Percentiles rank a stretch among this genome's conserved stretches.
These are phyloP conservation scores for Mesembryanthemum crystallinum DNA, from an alignment of 148 eudicot genomes.

Conservation along the genomic window DNA sequence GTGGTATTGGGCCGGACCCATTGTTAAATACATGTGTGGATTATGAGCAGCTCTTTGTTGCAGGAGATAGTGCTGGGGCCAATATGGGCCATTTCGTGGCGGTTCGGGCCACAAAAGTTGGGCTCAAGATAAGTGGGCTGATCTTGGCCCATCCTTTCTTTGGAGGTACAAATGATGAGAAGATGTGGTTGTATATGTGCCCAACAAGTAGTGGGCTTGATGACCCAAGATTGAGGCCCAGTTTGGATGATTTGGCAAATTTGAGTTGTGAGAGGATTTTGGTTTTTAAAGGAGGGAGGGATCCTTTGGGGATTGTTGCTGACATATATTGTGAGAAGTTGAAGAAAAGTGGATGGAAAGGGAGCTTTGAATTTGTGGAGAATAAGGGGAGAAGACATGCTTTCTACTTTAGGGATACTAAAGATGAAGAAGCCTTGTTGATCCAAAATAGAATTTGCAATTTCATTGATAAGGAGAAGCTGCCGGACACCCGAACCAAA, in stretches of 20 bases:
- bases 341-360: conserved; percentile 43
- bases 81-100: conserved; percentile 37
- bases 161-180: conserved; percentile 22
- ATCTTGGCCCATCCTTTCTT: conserved; percentile 38
- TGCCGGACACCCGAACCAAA: too few species aligned
- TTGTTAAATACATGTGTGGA: conserved; percentile 32
- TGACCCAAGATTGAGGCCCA: conserved; percentile 44
- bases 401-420: conserved; percentile 26
- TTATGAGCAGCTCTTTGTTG: conserved; percentile 27
- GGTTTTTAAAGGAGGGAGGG: conserved; percentile 40
- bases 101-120: conserved; percentile 17
- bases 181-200: conserved; percentile 26
- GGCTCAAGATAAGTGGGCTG: conserved; percentile 16
- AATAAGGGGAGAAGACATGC: conserved; percentile 38
- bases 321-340: conserved; percentile 25
- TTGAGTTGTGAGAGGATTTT: conserved; percentile 32
- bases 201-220: conserved; percentile 30
- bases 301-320: conserved; percentile 31
- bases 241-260: conserved; percentile 25
- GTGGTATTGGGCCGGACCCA: conserved; percentile 24
- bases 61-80: conserved; percentile 44
- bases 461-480: not conserved
- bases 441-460: not conserved
- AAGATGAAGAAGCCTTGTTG: conserved; percentile 4
- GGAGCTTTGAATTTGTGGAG: conserved; percentile 36